Conservation (phyloP, 1,139 yeast genomes). For the Ashbya aceris region DNA sequence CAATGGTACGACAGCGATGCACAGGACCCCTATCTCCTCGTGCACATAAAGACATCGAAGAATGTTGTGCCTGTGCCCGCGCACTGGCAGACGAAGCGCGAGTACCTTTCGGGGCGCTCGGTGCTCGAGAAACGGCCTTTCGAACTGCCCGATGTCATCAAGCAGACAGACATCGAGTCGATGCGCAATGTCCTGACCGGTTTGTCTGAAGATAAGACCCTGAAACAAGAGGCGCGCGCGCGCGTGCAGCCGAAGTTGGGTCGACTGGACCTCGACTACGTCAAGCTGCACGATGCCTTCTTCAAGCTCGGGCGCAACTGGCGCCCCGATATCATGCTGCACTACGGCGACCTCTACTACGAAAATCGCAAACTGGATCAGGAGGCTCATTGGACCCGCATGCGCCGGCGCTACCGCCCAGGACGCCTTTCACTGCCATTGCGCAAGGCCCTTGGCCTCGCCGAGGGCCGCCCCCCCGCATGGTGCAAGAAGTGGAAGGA, state of each 20-base stretch:
- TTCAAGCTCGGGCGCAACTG: slow-evolving; percentile 58
- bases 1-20: slow-evolving; percentile 90
- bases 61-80: slow-evolving; percentile 71
- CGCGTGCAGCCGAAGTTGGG: slow-evolving; percentile 89
- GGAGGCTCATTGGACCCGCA: slow-evolving; percentile 29
- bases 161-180: slow-evolving; percentile 78
- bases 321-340: slow-evolving; percentile 51
- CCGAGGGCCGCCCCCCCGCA: slow-evolving; percentile 60
- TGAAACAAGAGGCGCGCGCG: slow-evolving; percentile 72
- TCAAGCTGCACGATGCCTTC: slow-evolving; percentile 75
- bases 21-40: slow-evolving; percentile 59
- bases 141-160: slow-evolving; percentile 67
- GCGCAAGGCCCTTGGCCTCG: slow-evolving; percentile 61
- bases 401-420: slow-evolving; percentile 42
- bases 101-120: slow-evolving; percentile 62
- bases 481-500: slow-evolving; percentile 70
- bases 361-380: slow-evolving; percentile 66
- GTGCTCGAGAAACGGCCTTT: slow-evolving; percentile 69
- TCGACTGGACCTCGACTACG: slow-evolving; percentile 76
- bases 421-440: slow-evolving; percentile 57
- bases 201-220: slow-evolving; percentile 37
- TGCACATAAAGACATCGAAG: slow-evolving; percentile 54
- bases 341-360: slow-evolving; percentile 68
- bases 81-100: slow-evolving; percentile 79
- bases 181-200: slow-evolving; percentile 53